Evolutionary conservation across 2,329 filamentous ascomycete species (phyloP).

Genomic region (Acrodontium crateriforme): DNA sequence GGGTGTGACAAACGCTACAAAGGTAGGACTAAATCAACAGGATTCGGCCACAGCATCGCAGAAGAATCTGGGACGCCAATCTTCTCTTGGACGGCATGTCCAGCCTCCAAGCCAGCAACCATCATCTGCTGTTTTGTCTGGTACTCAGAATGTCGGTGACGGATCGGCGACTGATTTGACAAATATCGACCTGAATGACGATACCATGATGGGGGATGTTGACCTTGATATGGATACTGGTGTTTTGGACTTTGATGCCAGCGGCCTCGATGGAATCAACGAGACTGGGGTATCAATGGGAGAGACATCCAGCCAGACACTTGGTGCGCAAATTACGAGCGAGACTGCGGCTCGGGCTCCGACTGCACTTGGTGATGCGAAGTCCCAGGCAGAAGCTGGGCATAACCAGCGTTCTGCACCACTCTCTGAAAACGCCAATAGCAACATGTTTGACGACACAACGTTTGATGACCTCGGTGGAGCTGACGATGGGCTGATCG

Average conservation of each 20-base stretch:
- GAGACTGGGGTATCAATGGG: not conserved
- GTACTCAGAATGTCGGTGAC: conserved; percentile 24
- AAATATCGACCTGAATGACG: conserved; percentile 9
- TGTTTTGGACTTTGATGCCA: conserved; percentile 7
- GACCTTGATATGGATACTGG: conserved; percentile 12
- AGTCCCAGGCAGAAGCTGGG: too few species aligned
- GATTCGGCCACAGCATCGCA: not conserved
- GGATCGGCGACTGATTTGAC: conserved; percentile 6
- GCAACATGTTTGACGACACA: conserved; percentile 11
- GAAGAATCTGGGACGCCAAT: conserved; percentile 1
- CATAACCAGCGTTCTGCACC: too few species aligned
- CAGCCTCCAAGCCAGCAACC: conserved; percentile 2
- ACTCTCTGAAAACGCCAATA: conserved; percentile 1
- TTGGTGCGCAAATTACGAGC: not conserved
- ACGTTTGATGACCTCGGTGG: conserved; percentile 42
- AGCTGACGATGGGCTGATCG: conserved; percentile 35
- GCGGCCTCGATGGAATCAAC: conserved; percentile 2
- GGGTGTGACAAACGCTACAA: conserved; percentile 3
- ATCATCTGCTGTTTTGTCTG: conserved; percentile 1
- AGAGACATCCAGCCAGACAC: conserved; percentile 1
- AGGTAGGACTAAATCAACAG: conserved; percentile 1
- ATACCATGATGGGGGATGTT: conserved; percentile 12
- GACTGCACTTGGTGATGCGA: not conserved
- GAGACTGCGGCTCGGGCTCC: not conserved
- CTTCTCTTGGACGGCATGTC: conserved; percentile 1